Conservation (phyloP, 208 protist genomes). For the Trichomonas gallinae region DNA sequence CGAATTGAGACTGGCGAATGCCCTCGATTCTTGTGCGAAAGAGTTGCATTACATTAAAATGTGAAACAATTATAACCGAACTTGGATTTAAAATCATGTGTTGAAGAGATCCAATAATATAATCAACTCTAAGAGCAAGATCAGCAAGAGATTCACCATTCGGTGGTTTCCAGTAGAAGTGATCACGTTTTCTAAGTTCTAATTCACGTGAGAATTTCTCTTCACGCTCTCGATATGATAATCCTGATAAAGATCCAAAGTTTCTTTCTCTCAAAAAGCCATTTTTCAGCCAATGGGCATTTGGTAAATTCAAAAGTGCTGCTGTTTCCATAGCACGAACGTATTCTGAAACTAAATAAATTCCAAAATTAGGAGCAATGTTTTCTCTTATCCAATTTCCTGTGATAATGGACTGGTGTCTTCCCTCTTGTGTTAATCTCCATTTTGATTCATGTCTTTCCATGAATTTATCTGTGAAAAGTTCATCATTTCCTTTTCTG, state of each 20-base stretch:
- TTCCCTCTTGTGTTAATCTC: not conserved
- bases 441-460: conserved; percentile 21
- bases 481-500: conserved; percentile 13
- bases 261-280: not conserved
- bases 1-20: not conserved
- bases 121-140: not conserved
- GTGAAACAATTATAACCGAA: not conserved
- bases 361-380: not conserved
- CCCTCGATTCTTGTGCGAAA: not conserved
- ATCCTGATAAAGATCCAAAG: not conserved
- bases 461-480: not conserved
- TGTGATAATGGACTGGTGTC: not conserved
- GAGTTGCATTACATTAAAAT: not conserved
- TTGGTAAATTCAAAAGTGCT: not conserved
- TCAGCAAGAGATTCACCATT: not conserved
- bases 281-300: not conserved
- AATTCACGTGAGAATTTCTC: not conserved
- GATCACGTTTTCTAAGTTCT: not conserved
- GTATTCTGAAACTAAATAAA: not conserved
- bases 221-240: not conserved
- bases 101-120: not conserved
- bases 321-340: not conserved
- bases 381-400: not conserved
- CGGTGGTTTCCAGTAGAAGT: conserved; percentile 4
- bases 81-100: not conserved